phyloP scores from a whole-genome alignment of 805 yeast genomes.

The Saccharomycopsis fibuligera region DNA sequence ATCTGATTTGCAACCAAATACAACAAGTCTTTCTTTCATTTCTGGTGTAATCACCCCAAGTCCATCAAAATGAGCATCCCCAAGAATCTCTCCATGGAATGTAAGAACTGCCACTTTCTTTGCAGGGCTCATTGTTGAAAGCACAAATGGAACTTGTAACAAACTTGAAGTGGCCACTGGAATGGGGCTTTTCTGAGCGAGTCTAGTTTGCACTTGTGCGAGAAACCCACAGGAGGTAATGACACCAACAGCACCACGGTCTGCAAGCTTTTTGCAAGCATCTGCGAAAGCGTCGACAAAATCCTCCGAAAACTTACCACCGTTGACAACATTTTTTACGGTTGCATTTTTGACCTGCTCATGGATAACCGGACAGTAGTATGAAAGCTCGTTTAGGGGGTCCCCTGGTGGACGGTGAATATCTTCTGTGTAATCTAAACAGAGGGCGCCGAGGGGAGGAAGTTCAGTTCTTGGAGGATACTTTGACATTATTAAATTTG shows the following conservation, averaged over 20 bases:
- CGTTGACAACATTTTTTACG: conserved; percentile 26
- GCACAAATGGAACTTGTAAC: too few species aligned
- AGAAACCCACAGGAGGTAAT: conserved; percentile 33
- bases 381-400: conserved; percentile 26
- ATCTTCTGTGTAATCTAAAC: too few species aligned
- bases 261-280: conserved; percentile 26
- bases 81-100: too few species aligned
- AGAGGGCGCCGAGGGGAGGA: too few species aligned
- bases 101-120: too few species aligned
- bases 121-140: too few species aligned
- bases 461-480: too few species aligned
- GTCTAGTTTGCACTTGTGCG: conserved; percentile 27
- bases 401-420: conserved; percentile 32
- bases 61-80: too few species aligned
- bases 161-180: conserved; percentile 34
- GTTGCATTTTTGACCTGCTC: conserved; percentile 26
- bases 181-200: conserved; percentile 24
- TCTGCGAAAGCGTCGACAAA: conserved; percentile 27
- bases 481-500: too few species aligned
- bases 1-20: too few species aligned
- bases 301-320: conserved; percentile 24
- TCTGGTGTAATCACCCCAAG: too few species aligned
- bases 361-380: conserved; percentile 26
- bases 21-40: too few species aligned
- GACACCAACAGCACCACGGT: conserved; percentile 30